Conservation (phyloP, 2,329 filamentous ascomycete genomes). For the Aspergillus piperis region DNA sequence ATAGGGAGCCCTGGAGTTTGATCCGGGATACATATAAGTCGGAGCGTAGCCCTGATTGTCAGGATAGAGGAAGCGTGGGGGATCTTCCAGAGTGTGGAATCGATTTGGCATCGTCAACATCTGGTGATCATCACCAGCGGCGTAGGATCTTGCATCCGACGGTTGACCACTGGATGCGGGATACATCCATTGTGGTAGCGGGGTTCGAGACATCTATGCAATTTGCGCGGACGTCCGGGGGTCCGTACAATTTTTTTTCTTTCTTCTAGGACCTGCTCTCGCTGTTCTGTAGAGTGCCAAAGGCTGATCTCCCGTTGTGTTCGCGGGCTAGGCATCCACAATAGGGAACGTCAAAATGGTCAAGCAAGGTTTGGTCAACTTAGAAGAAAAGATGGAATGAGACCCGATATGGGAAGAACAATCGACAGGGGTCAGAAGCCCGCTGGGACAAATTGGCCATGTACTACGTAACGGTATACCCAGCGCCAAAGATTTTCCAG, state of each 20-base stretch:
- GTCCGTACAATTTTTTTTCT: background rate
- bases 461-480: slow-evolving; percentile 3
- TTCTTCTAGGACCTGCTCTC: background rate
- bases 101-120: slow-evolving; percentile 20
- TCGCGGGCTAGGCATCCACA: slow-evolving; percentile 20
- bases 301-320: background rate
- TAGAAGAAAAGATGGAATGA: slow-evolving; percentile 19
- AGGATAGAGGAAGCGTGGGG: slow-evolving; percentile 26
- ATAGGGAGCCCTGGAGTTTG: slow-evolving; percentile 19
- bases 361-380: slow-evolving; percentile 3
- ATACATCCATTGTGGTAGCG: slow-evolving; percentile 31
- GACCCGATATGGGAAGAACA: slow-evolving; percentile 20
- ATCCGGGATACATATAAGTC: slow-evolving; percentile 14
- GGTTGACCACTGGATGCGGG: slow-evolving; percentile 26
- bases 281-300: background rate
- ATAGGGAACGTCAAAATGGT: slow-evolving; percentile 15
- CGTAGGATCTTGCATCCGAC: slow-evolving; percentile 20
- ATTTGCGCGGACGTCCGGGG: slow-evolving; percentile 10
- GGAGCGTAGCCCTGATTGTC: slow-evolving; percentile 23
- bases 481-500: background rate
- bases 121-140: slow-evolving; percentile 18
- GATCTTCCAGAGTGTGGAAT: slow-evolving; percentile 24
- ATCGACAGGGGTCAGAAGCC: slow-evolving; percentile 3
- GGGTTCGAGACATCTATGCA: slow-evolving; percentile 36
- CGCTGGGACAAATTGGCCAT: background rate